Evolutionary conservation across 371 early-diverging fungal genomes (phyloP).

Genomic region (Syncephalastrum sp.): DNA sequence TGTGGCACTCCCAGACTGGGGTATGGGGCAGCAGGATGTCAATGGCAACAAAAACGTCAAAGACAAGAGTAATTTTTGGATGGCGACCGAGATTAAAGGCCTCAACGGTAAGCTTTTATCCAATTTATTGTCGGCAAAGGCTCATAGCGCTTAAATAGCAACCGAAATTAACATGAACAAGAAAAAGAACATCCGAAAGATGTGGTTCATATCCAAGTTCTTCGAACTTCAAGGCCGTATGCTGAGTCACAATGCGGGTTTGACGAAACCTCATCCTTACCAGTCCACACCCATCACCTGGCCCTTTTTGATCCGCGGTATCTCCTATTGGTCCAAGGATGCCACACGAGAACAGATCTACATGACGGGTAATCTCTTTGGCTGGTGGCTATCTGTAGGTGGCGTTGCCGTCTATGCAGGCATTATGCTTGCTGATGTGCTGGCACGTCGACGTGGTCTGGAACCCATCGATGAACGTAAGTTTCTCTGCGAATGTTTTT

Average conservation of each 20-base stretch:
- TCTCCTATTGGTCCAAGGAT: slow-evolving; percentile 90
- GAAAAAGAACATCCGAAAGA: slow-evolving; percentile 39
- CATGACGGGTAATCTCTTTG: slow-evolving; percentile 93
- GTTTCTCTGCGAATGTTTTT: neutral
- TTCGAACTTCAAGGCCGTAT: slow-evolving; percentile 87
- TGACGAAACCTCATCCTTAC: slow-evolving; percentile 93
- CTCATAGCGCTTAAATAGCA: slow-evolving; percentile 3
- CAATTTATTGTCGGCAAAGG: neutral
- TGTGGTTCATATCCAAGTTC: slow-evolving; percentile 82
- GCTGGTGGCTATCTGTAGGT: slow-evolving; percentile 82
- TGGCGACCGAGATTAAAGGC: slow-evolving; percentile 66
- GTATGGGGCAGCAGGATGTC: slow-evolving; percentile 90
- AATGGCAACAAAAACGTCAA: slow-evolving; percentile 91
- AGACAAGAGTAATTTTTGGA: slow-evolving; percentile 80
- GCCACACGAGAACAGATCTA: slow-evolving; percentile 84
- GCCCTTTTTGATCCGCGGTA: slow-evolving; percentile 90
- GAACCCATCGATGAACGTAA: slow-evolving; percentile 59
- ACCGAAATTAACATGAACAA: slow-evolving; percentile 35
- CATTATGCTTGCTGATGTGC: slow-evolving; percentile 57
- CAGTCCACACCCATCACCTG: slow-evolving; percentile 82
- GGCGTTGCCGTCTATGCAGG: slow-evolving; percentile 58
- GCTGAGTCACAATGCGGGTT: slow-evolving; percentile 88
- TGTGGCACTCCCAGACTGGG: slow-evolving; percentile 93
- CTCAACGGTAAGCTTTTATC: slow-evolving; percentile 42
- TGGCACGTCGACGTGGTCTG: slow-evolving; percentile 72